phyloP scores from a whole-genome alignment of 2,329 filamentous ascomycete genomes.

The Niveomyces coronatus region DNA sequence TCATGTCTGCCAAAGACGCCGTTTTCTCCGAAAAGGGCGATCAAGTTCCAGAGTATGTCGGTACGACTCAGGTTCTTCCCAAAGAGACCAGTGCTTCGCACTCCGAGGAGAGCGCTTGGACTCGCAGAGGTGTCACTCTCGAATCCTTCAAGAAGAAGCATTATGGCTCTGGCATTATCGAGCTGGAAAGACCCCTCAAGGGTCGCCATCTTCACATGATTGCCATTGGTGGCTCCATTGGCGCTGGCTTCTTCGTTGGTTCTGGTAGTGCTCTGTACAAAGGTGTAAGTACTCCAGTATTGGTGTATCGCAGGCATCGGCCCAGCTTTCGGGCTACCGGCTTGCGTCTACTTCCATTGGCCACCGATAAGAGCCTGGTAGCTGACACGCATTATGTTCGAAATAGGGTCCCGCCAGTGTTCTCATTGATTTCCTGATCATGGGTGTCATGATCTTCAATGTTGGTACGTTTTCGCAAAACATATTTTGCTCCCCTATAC shows the following conservation, averaged over 20 bases:
- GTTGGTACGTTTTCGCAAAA: slow-evolving; percentile 26
- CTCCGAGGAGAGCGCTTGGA: slow-evolving; percentile 23
- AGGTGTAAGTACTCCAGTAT: slow-evolving; percentile 29
- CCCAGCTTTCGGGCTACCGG: too few relatives aligned
- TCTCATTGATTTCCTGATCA: slow-evolving; percentile 42
- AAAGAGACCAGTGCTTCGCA: slow-evolving; percentile 11
- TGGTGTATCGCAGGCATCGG: too few relatives aligned
- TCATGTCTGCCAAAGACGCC: slow-evolving; percentile 10
- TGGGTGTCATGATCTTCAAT: slow-evolving; percentile 52
- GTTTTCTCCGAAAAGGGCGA: slow-evolving; percentile 13
- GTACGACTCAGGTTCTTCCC: slow-evolving; percentile 8
- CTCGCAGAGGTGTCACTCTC: slow-evolving; percentile 25
- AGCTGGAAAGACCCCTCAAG: slow-evolving; percentile 40
- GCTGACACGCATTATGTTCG: slow-evolving; percentile 4
- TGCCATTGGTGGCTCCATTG: slow-evolving; percentile 50
- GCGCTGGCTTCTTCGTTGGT: slow-evolving; percentile 53
- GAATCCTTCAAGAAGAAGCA: slow-evolving; percentile 25
- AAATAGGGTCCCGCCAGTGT: slow-evolving; percentile 30
- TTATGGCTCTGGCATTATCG: slow-evolving; percentile 20
- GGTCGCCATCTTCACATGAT: slow-evolving; percentile 52
- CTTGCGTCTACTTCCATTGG: too few relatives aligned
- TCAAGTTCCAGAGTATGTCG: slow-evolving; percentile 6
- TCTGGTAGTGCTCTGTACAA: slow-evolving; percentile 42
- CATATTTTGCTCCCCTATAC: background rate
- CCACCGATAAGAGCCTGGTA: background rate